phyloP scores from a whole-genome alignment of 2,329 filamentous ascomycete species.

The Myriosclerotinia scirpicola region DNA sequence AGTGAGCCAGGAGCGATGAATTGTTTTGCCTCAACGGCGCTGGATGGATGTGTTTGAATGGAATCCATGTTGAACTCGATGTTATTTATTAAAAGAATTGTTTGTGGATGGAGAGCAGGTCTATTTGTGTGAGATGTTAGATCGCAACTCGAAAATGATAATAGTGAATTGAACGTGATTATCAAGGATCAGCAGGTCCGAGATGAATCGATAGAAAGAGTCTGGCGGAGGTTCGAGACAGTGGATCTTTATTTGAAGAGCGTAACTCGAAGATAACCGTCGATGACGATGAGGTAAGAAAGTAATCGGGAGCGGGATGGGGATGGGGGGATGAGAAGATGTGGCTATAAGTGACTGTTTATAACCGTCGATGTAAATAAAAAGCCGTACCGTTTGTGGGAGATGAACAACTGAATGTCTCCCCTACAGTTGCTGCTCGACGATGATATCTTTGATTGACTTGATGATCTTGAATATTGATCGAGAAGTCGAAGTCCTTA shows the following conservation, averaged over 20 bases:
- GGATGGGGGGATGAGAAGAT: conserved; percentile 13
- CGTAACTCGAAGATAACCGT: conserved; percentile 26
- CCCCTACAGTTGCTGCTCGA: conserved; percentile 63
- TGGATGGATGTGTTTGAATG: conserved; percentile 88
- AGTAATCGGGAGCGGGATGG: conserved; percentile 6
- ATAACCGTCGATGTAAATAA: conserved; percentile 28
- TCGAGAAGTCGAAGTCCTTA: background rate
- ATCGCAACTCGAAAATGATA: conserved; percentile 25
- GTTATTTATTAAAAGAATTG: conserved; percentile 28
- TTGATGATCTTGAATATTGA: background rate
- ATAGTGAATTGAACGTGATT: background rate
- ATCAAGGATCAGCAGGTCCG: background rate
- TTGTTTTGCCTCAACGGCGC: conserved; percentile 88
- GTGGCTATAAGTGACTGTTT: conserved; percentile 12
- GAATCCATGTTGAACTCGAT: conserved; percentile 65
- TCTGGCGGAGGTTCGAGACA: conserved; percentile 23
- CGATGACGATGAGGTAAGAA: conserved; percentile 11
- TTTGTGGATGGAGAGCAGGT: conserved; percentile 32
- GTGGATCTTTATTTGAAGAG: conserved; percentile 5
- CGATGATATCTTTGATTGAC: conserved; percentile 26
- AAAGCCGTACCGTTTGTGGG: conserved; percentile 64
- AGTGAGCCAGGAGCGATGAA: conserved; percentile 92
- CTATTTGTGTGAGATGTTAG: conserved; percentile 36
- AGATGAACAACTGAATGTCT: conserved; percentile 99
- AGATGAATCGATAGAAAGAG: background rate